Conservation (phyloP, 2,329 filamentous ascomycete genomes). For the Talaromyces sp. region DNA sequence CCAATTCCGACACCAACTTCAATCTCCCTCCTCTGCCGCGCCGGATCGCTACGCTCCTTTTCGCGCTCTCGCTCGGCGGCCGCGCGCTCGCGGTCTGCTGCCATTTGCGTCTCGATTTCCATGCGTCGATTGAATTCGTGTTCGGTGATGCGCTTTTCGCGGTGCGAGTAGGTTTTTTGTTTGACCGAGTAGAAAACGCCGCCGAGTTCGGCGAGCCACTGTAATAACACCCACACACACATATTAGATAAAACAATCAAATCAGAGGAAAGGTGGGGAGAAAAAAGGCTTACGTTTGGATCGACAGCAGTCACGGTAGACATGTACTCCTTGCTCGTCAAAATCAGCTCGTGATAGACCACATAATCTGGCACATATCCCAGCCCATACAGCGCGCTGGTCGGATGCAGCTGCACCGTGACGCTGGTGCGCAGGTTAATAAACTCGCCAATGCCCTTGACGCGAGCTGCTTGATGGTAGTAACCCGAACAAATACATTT, state of each 20-base stretch:
- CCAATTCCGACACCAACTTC: conserved; percentile 22
- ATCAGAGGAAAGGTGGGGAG: background rate
- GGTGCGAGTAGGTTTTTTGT: conserved; percentile 89
- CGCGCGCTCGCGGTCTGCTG: conserved; percentile 67
- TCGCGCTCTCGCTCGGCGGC: conserved; percentile 37
- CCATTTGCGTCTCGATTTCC: conserved; percentile 92
- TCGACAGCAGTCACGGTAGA: conserved; percentile 94
- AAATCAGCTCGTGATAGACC: conserved; percentile 94
- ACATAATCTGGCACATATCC: conserved; percentile 96
- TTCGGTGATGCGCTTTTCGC: conserved; percentile 82
- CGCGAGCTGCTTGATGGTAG: conserved; percentile 95
- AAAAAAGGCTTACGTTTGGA: conserved; percentile 57
- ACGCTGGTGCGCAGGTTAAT: conserved; percentile 94
- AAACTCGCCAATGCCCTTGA: conserved; percentile 95
- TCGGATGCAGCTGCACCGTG: conserved; percentile 90
- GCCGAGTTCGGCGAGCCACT: conserved; percentile 90
- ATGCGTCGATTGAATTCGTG: conserved; percentile 88
- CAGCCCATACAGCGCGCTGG: conserved; percentile 83
- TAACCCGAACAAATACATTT: conserved; percentile 97
- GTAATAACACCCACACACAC: too few species aligned
- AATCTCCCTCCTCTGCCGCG: conserved; percentile 30
- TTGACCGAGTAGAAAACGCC: conserved; percentile 97
- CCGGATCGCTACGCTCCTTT: conserved; percentile 30
- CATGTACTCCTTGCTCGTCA: conserved; percentile 97
- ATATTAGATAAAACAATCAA: background rate